phyloP scores from a whole-genome alignment of 495 filamentous ascomycete genomes.

The Haplographium delicatum region DNA sequence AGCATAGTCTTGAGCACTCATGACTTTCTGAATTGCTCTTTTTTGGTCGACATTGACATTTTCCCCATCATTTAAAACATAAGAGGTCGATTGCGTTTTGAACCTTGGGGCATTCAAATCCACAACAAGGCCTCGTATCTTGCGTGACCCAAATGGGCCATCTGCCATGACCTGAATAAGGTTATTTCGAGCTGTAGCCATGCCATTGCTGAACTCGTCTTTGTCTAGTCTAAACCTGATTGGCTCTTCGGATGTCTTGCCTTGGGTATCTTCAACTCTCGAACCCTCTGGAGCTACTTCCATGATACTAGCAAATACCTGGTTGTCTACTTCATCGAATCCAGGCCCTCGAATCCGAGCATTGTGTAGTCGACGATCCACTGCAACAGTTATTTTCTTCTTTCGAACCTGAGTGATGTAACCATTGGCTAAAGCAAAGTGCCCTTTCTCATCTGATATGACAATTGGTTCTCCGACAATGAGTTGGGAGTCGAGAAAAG shows the following conservation, averaged over 20 bases:
- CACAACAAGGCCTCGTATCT: conserved; percentile 73
- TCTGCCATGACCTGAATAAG: conserved; percentile 87
- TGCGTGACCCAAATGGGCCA: conserved; percentile 61
- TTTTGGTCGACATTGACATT: conserved; percentile 82
- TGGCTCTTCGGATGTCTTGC: conserved; percentile 44
- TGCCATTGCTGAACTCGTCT: conserved; percentile 96
- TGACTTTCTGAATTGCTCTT: conserved; percentile 82
- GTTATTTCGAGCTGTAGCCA: conserved; percentile 92
- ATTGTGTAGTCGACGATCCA: conserved; percentile 85
- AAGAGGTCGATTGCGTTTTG: conserved; percentile 55
- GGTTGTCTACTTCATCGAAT: conserved; percentile 71
- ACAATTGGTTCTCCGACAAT: conserved; percentile 86
- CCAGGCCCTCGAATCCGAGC: conserved; percentile 66
- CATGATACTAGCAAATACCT: conserved; percentile 89
- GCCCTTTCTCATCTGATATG: conserved; percentile 90
- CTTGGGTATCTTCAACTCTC: conserved; percentile 41
- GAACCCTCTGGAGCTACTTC: conserved; percentile 56
- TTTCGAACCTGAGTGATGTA: conserved; percentile 74
- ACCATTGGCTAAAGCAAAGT: conserved; percentile 90
- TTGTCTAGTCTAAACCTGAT: conserved; percentile 85
- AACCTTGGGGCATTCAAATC: conserved; percentile 68
- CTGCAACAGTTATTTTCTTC: conserved; percentile 72
- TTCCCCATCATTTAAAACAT: conserved; percentile 48
- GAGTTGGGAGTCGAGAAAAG: conserved; percentile 89
- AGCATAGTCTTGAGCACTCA: conserved; percentile 91